Conservation (phyloP, 108 stramenopile genomes). For the Poteriospumella lacustris region DNA sequence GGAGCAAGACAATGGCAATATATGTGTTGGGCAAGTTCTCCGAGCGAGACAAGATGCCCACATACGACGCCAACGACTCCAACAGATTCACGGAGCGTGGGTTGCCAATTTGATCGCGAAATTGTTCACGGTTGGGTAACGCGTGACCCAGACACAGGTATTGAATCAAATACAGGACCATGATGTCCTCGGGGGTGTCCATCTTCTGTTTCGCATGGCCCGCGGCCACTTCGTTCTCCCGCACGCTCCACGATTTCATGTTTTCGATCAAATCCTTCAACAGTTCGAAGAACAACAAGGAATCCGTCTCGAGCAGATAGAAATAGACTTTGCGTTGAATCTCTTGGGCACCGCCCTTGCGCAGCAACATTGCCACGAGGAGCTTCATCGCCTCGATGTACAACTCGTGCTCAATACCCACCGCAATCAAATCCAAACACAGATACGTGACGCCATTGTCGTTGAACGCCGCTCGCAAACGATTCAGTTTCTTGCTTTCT, state of each 20-base stretch:
- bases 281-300: conserved; percentile 5
- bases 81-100: background rate
- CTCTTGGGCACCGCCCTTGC: background rate
- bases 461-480: background rate
- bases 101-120: conserved; percentile 14
- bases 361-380: background rate
- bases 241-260: background rate
- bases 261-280: conserved; percentile 15
- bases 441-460: conserved; percentile 3
- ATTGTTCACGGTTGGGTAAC: background rate
- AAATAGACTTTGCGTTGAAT: background rate
- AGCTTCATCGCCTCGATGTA: conserved; percentile 1
- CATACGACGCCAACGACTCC: background rate
- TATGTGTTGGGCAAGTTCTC: background rate
- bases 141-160: background rate
- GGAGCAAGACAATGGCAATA: background rate
- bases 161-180: background rate
- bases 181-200: background rate
- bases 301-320: conserved; percentile 19
- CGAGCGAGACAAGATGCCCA: background rate
- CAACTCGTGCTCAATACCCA: background rate
- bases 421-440: conserved; percentile 19
- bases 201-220: background rate
- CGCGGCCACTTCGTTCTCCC: background rate
- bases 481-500: background rate